phyloP scores from a whole-genome alignment of 768 basidiomycete species.

The Lyophyllum shimeji region DNA sequence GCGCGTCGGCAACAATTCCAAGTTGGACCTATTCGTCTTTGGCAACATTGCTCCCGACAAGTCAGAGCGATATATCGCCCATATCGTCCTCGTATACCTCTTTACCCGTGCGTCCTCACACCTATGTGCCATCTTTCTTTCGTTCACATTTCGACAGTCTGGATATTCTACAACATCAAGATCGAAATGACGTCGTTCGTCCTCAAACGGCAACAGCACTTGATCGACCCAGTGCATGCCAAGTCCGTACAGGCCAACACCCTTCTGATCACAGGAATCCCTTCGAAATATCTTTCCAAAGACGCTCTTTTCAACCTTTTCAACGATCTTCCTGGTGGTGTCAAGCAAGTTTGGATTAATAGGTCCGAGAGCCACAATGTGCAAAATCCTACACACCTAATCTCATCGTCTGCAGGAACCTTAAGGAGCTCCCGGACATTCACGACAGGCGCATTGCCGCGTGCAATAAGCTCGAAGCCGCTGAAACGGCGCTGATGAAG shows the following conservation, averaged over 20 bases:
- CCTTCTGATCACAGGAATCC: slow-evolving; percentile 88
- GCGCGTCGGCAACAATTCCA: slow-evolving; percentile 39
- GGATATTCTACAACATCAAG: slow-evolving; percentile 83
- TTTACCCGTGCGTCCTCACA: slow-evolving; percentile 64
- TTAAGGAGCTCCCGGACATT: slow-evolving; percentile 83
- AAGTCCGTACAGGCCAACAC: slow-evolving; percentile 86
- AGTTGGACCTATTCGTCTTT: slow-evolving; percentile 73
- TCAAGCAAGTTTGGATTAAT: slow-evolving; percentile 91
- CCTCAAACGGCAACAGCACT: slow-evolving; percentile 75
- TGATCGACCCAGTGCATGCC: slow-evolving; percentile 73
- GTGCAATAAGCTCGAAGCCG: slow-evolving; percentile 78
- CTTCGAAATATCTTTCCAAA: slow-evolving; percentile 73
- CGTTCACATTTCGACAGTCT: slow-evolving; percentile 44
- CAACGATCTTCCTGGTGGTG: slow-evolving; percentile 85
- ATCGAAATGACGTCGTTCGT: slow-evolving; percentile 82
- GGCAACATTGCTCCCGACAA: slow-evolving; percentile 66
- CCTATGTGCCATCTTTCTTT: not conserved
- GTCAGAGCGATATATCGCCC: slow-evolving; percentile 69
- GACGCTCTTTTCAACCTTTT: slow-evolving; percentile 67
- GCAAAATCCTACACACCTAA: not conserved
- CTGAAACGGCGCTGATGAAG: slow-evolving; percentile 76
- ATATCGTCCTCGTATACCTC: slow-evolving; percentile 71
- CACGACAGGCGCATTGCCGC: slow-evolving; percentile 77
- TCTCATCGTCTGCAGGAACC: slow-evolving; percentile 46
- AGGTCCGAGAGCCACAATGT: slow-evolving; percentile 42